These are phyloP conservation scores for Paradendryphiella salina DNA, from an alignment of 2,329 filamentous ascomycete genomes.

Conservation along the genomic window DNA sequence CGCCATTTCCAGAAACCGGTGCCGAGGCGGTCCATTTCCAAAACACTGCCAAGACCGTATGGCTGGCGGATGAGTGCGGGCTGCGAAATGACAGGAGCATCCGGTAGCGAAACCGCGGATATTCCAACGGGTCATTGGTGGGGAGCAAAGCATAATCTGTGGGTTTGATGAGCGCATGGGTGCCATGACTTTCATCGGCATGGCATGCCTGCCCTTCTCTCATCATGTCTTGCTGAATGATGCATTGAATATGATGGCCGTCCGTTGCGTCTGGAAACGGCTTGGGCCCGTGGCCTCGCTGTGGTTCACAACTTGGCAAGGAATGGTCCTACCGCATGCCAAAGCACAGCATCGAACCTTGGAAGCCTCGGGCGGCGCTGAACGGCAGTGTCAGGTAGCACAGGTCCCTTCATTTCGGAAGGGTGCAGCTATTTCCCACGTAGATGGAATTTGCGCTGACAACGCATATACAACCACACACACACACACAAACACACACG, in stretches of 20 bases:
- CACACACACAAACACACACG: conserved; percentile 21
- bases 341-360: conserved; percentile 18
- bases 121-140: conserved; percentile 37
- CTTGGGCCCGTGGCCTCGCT: conserved; percentile 20
- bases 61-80: conserved; percentile 26
- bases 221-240: conserved; percentile 17
- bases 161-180: conserved; percentile 46
- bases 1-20: conserved; percentile 35
- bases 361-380: conserved; percentile 19
- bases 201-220: conserved; percentile 26
- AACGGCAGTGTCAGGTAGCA: conserved; percentile 34
- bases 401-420: conserved; percentile 48
- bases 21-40: conserved; percentile 34
- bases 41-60: conserved; percentile 41
- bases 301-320: conserved; percentile 22
- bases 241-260: conserved; percentile 21
- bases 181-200: conserved; percentile 31
- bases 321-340: conserved; percentile 23
- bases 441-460: conserved; percentile 42
- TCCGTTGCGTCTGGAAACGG: conserved; percentile 20
- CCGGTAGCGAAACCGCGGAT: conserved; percentile 35
- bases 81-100: conserved; percentile 43
- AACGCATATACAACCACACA: conserved; percentile 24
- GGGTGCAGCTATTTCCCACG: conserved; percentile 44
- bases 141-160: conserved; percentile 21